A percentile compares a stretch with the other conserved stretches of the same genome.
These are phyloP conservation scores for Truncatella angustata DNA, from an alignment of 2,329 filamentous ascomycete genomes.

Conservation along the genomic window DNA sequence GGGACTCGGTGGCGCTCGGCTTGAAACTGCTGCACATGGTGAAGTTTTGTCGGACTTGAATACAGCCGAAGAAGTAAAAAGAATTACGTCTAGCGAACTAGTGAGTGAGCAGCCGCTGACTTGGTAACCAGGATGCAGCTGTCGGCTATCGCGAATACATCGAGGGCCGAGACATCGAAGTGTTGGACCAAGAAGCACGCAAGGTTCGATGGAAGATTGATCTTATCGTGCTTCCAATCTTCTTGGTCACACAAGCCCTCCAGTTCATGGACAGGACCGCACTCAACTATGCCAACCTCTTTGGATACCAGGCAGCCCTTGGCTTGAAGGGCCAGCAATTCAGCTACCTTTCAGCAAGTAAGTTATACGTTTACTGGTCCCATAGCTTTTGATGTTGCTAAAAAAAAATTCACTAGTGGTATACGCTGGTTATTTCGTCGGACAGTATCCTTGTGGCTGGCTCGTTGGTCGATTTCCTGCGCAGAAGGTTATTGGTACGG, in stretches of 20 bases:
- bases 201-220: slow-evolving; percentile 30
- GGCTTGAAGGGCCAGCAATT: slow-evolving; percentile 31
- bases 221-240: slow-evolving; percentile 26
- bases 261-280: slow-evolving; percentile 31
- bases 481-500: slow-evolving; percentile 31
- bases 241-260: slow-evolving; percentile 28
- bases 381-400: background rate
- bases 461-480: slow-evolving; percentile 35
- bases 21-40: background rate
- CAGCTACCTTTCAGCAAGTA: slow-evolving; percentile 33
- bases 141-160: slow-evolving; percentile 19
- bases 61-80: background rate
- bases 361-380: background rate
- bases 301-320: slow-evolving; percentile 33
- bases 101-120: background rate
- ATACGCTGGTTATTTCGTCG: slow-evolving; percentile 39
- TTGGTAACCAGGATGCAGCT: slow-evolving; percentile 11
- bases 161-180: slow-evolving; percentile 15
- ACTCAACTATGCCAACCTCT: slow-evolving; percentile 32
- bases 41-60: background rate
- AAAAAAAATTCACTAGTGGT: slow-evolving; percentile 23
- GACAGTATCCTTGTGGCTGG: slow-evolving; percentile 39
- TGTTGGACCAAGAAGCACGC: slow-evolving; percentile 17
- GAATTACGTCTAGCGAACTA: too few species aligned
- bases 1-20: background rate